Percentiles rank a stretch among this genome's conserved stretches.
Evolutionary conservation across 257 asterid species (phyloP).

Genomic region (Solanum megistacrolobum): DNA sequence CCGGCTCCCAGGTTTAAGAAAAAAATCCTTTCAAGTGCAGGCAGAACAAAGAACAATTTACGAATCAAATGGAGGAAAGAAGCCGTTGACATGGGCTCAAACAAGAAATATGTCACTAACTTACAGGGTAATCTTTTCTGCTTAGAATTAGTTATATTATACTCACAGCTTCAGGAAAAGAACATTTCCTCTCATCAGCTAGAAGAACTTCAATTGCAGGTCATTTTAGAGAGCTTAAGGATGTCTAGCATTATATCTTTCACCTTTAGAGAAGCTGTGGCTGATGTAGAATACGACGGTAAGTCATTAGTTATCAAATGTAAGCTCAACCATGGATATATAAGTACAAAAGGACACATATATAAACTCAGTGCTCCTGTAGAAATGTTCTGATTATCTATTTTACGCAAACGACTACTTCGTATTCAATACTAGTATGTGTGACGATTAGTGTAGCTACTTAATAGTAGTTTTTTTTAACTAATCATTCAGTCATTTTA

Average conservation of each 20-base stretch:
- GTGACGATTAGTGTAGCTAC: background rate
- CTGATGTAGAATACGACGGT: constrained; percentile 81
- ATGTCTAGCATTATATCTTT: constrained; percentile 89
- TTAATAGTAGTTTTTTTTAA: background rate
- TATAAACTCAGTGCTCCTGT: background rate
- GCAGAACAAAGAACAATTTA: constrained; percentile 52
- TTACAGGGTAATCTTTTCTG: constrained; percentile 34
- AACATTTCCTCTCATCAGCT: background rate
- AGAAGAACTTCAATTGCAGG: constrained; percentile 21
- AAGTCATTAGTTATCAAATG: background rate
- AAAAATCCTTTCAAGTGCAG: constrained; percentile 16
- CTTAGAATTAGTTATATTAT: background rate
- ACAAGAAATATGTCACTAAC: constrained; percentile 80
- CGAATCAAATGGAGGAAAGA: constrained; percentile 36
- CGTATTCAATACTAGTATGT: background rate
- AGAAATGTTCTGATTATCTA: background rate
- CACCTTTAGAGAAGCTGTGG: constrained; percentile 91
- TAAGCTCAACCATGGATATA: background rate
- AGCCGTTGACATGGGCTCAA: constrained; percentile 52
- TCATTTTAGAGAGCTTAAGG: constrained; percentile 74
- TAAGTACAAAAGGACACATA: background rate
- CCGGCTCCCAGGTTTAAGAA: background rate
- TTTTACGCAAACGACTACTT: background rate
- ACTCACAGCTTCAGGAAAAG: background rate
- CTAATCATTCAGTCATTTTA: background rate